Base-by-base conservation (phyloP, 306 rosid genomes). In the Inga laurina region DNA sequence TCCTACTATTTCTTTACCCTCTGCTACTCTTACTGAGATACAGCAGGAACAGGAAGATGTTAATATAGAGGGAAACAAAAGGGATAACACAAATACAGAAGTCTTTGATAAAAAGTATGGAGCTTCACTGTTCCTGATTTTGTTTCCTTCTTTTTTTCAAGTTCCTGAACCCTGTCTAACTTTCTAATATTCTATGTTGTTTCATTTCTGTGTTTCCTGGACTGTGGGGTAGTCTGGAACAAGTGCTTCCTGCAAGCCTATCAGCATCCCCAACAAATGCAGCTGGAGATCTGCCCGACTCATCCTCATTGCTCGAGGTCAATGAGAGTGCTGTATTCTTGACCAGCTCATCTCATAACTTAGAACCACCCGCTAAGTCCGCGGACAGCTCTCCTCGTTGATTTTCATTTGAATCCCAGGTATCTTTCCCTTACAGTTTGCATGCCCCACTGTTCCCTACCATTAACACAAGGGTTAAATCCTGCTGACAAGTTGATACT, bases 171-270 rank as follows among this genome's bases (percentile, higher is more conserved):
- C n/a, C 18, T 75, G 66, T 54, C 34, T 19, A 35, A 34, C 49
- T 35, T 69, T 75, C 66, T 71, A 43, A 74, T 72, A n/a, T 45
- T 12, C 24, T 71, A 32, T 51, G 2, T 11, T 70, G 11, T 76
- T 51, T 44, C 74, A 18, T 22, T 68, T 69, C 19, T 66, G 49
- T 67, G 39, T 64, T 78, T 10, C 45, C 35, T 30, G 56, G 65
- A 70, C 61, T n/a, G 8, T 75, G 84, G 74, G 86, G 82, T 88
- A 96, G 92, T 85, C 80, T 87, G 77, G 99, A 89, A 82, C 90
- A 91, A 85, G 91, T 79, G 79, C 99, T 96, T 87, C 98, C 97
- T 5, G 98, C 93, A 61, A 93, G 86, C 82, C 92, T 91, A 76
- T 93, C 90, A 68, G 92, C 98, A 77, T 93, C 96, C 51, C 97